Evolutionary conservation across 805 yeast species (phyloP).

Genomic region (Candida pini): DNA sequence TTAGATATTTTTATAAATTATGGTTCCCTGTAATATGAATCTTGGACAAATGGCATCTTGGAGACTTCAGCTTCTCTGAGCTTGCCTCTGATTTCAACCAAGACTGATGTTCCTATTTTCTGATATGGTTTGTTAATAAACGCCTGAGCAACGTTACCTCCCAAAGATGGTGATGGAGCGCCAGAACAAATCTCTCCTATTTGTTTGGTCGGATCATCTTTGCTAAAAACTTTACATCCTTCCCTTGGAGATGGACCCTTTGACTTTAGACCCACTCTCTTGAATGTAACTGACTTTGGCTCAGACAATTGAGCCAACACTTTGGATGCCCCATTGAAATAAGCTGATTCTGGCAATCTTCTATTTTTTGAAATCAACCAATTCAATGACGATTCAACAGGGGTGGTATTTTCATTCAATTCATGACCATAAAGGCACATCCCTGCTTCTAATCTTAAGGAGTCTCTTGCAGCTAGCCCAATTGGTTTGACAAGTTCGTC

Average conservation of each 20-base stretch:
- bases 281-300: conserved; percentile 52
- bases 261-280: conserved; percentile 71
- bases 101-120: conserved; percentile 68
- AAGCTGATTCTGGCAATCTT: conserved; percentile 40
- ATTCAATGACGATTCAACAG: conserved; percentile 80
- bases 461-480: conserved; percentile 98
- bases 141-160: conserved; percentile 85
- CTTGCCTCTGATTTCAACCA: conserved; percentile 81
- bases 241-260: conserved; percentile 93
- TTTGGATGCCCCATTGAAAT: conserved; percentile 71
- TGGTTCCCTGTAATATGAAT: conserved; percentile 55
- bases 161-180: conserved; percentile 54
- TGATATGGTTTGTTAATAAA: conserved; percentile 66
- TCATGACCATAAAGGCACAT: conserved; percentile 97
- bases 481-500: conserved; percentile 66
- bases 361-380: conserved; percentile 88
- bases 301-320: conserved; percentile 62
- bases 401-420: conserved; percentile 70
- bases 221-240: conserved; percentile 55
- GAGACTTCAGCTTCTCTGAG: conserved; percentile 67
- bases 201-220: conserved; percentile 46
- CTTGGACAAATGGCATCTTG: conserved; percentile 79
- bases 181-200: conserved; percentile 56
- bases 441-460: conserved; percentile 93
- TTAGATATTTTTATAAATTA: not conserved